Conservation (phyloP, 2,329 filamentous ascomycete genomes). For the Aspergillus latus region DNA sequence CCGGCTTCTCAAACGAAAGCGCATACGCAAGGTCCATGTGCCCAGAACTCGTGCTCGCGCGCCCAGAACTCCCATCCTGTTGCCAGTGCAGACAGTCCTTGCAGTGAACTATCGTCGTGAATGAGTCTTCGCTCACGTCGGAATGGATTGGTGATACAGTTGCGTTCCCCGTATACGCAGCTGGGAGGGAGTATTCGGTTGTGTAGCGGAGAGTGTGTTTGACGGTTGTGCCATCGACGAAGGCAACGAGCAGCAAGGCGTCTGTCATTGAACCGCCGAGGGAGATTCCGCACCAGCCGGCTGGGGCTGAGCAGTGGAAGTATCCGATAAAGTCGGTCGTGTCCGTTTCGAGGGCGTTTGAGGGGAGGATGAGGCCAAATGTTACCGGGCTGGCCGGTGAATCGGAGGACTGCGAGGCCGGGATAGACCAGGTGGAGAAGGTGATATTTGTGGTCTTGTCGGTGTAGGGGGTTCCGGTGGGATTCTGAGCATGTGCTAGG, state of each 20-base stretch:
- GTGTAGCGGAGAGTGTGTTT: slow-evolving; percentile 60
- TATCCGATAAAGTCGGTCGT: slow-evolving; percentile 61
- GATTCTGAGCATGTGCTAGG: slow-evolving; percentile 10
- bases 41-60: slow-evolving; percentile 37
- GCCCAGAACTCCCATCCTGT: slow-evolving; percentile 47
- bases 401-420: slow-evolving; percentile 30
- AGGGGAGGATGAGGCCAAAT: slow-evolving; percentile 57
- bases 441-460: slow-evolving; percentile 53
- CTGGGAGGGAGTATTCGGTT: slow-evolving; percentile 59
- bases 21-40: slow-evolving; percentile 58
- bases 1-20: background rate
- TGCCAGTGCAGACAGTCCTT: slow-evolving; percentile 57
- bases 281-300: slow-evolving; percentile 59
- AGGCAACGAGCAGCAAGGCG: slow-evolving; percentile 60
- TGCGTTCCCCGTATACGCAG: slow-evolving; percentile 61
- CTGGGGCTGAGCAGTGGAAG: slow-evolving; percentile 29
- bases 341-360: slow-evolving; percentile 48
- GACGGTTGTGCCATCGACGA: slow-evolving; percentile 53
- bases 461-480: slow-evolving; percentile 33
- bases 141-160: slow-evolving; percentile 61
- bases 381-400: slow-evolving; percentile 47
- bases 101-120: slow-evolving; percentile 64
- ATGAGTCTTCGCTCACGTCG: slow-evolving; percentile 58
- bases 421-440: slow-evolving; percentile 53
- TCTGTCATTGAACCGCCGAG: slow-evolving; percentile 60